Conservation (phyloP, 257 asterid species). For the Hygrophila difformis region DNA sequence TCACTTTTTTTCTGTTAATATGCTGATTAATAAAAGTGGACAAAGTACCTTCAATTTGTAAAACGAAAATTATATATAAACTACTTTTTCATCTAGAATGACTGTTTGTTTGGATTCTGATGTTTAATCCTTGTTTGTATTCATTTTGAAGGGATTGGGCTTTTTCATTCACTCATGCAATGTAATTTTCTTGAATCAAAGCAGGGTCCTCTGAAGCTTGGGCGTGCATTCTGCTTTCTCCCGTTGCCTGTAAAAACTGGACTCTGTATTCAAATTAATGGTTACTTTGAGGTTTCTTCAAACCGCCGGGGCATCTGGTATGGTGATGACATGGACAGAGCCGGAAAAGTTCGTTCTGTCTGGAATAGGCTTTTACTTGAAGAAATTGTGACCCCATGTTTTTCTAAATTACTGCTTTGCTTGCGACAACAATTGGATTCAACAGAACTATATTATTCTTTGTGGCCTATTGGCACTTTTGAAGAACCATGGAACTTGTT, state of each 20-base stretch:
- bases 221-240: conserved; percentile 93
- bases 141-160: conserved; percentile 6
- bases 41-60: no score
- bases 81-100: no score
- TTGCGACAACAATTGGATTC: conserved; percentile 53
- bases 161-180: conserved; percentile 10
- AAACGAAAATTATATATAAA: no score
- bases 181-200: conserved; percentile 17
- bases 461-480: conserved; percentile 89
- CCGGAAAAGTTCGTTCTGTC: conserved; percentile 88
- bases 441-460: conserved; percentile 51
- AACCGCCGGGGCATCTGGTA: conserved; percentile 99
- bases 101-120: no score
- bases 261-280: conserved; percentile 67
- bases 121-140: conserved; percentile 14
- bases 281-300: conserved; percentile 93
- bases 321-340: conserved; percentile 97
- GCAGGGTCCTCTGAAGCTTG: conserved; percentile 63
- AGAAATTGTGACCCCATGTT: conserved; percentile 84
- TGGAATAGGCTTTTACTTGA: conserved; percentile 96
- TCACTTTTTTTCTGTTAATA: no score
- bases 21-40: no score
- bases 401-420: conserved; percentile 52
- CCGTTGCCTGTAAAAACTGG: conserved; percentile 97
- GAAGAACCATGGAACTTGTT: conserved; percentile 90